Evolutionary conservation across 768 basidiomycete genomes (phyloP), one percentile per base, ranked within the genome.

Genomic region (Lactifluus rugatus): DNA sequence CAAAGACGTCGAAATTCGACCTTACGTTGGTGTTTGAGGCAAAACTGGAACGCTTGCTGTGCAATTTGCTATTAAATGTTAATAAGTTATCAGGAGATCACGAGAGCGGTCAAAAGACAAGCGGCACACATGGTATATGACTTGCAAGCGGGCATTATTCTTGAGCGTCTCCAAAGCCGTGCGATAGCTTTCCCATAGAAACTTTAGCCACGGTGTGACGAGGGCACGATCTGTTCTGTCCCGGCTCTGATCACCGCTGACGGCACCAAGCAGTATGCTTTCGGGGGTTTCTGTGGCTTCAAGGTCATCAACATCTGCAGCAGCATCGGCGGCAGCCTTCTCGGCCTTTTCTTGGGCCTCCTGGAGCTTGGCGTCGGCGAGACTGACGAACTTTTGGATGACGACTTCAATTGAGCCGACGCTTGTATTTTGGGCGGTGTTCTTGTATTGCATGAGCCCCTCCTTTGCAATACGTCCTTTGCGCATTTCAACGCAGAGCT

Each of bases 171-270:
- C 95, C 42, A 99, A 76, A 1, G 89, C 92, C 19, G 92, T 96
- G 56, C 95, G 84, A 69, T 97, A 97, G 65, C 90, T 91, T 77
- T 98, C 95, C 93, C 94, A 98, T n/a, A 93, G 79, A 72, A 97
- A 96, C 69, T 94, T 93, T 68, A 98, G 86, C 86, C 93, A 96
- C 0, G 95, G 95, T 0, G 93, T 96, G 62, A 99, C 93, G 52
- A 98, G 80, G 7, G 93, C 89, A 47, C 95, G 76, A 73, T 98
- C 94, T 31, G 93, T 96, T 65, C 95, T 77, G 72, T 97, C 94
- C 75, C 89, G 89, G 75, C 81, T 93, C 73, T 93, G 89, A 69
- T 93, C 92, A 37, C 81, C 82, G 66, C 88, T 87, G 61, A 98
- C 92, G 14, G 92, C 91, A 49, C 89, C 88, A 19, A 95, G 78